A percentile compares a stretch with the other conserved stretches of the same genome.
Evolutionary conservation across 2,329 filamentous ascomycete species (phyloP).

Genomic region (Colletotrichum euphorbiae): DNA sequence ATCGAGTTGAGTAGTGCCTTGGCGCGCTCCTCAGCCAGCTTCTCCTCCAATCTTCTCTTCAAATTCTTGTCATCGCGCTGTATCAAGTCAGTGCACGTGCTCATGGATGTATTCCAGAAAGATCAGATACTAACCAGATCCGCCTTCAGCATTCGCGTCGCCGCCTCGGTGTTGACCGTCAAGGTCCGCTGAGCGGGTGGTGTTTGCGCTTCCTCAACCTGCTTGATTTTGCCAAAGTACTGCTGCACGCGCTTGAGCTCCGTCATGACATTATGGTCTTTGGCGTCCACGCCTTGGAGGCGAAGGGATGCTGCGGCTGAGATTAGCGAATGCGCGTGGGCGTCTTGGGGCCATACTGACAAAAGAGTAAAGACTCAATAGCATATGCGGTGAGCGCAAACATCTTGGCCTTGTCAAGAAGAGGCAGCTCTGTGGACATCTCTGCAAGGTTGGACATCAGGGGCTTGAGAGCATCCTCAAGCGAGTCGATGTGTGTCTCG

Average conservation of each 20-base stretch:
- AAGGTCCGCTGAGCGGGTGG: conserved; percentile 61
- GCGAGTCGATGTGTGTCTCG: conserved; percentile 80
- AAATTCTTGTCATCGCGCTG: conserved; percentile 64
- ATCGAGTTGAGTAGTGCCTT: conserved; percentile 62
- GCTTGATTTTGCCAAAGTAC: conserved; percentile 93
- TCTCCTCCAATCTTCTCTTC: conserved; percentile 64
- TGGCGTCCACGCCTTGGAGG: conserved; percentile 83
- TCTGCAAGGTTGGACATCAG: conserved; percentile 75
- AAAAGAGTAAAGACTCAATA: conserved; percentile 90
- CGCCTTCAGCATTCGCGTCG: conserved; percentile 83
- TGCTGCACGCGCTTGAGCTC: conserved; percentile 89
- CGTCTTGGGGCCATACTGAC: conserved; percentile 59
- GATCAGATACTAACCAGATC: conserved; percentile 70
- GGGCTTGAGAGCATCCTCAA: conserved; percentile 81
- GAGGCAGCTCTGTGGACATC: conserved; percentile 80
- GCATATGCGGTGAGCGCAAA: conserved; percentile 90
- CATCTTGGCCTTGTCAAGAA: conserved; percentile 96
- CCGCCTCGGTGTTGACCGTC: conserved; percentile 79
- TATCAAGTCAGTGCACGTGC: neutral
- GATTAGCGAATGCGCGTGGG: conserved; percentile 11
- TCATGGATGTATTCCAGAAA: neutral
- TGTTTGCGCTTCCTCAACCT: conserved; percentile 69
- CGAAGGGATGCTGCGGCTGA: conserved; percentile 73
- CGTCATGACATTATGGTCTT: conserved; percentile 83
- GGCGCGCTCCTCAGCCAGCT: conserved; percentile 67